Conservation (phyloP, 495 filamentous ascomycete genomes). For the Penicillium riverlandense region DNA sequence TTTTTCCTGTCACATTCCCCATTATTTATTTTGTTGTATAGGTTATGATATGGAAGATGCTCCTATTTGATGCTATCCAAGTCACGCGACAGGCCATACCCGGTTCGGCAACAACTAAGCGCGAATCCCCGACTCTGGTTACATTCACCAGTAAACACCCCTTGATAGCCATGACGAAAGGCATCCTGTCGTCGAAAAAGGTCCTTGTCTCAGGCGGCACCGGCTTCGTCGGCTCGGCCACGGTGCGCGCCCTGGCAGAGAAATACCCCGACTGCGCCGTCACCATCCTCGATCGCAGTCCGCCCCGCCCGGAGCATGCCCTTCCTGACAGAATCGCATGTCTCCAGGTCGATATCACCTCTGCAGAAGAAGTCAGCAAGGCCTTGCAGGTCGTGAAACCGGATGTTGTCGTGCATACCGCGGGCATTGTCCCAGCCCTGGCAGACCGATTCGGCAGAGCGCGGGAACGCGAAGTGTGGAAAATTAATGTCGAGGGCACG, state of each 20-base stretch:
- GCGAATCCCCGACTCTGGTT: no score
- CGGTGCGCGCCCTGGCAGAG: constrained; percentile 32
- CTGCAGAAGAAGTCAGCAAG: constrained; percentile 16
- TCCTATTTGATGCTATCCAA: background rate
- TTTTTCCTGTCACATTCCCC: background rate
- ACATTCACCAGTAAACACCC: background rate
- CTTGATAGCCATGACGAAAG: constrained; percentile 7
- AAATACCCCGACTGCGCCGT: constrained; percentile 36
- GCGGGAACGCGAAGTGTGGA: constrained; percentile 29
- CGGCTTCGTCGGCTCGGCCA: constrained; percentile 43
- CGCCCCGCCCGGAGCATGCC: constrained; percentile 22
- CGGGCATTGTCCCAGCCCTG: constrained; percentile 37
- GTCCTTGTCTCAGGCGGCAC: constrained; percentile 50
- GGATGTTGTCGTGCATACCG: constrained; percentile 39
- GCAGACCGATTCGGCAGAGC: constrained; percentile 33
- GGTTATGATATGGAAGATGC: background rate
- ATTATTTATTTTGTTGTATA: no score
- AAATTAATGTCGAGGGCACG: constrained; percentile 53
- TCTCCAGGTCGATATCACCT: constrained; percentile 33
- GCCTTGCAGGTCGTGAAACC: constrained; percentile 26
- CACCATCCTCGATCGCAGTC: constrained; percentile 34
- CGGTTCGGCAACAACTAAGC: background rate
- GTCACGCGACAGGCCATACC: constrained; percentile 5
- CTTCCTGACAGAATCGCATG: constrained; percentile 23
- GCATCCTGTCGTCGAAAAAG: constrained; percentile 9